Conservation (phyloP, 176 grass and related monocot species). For the Oryza officinalis region DNA sequence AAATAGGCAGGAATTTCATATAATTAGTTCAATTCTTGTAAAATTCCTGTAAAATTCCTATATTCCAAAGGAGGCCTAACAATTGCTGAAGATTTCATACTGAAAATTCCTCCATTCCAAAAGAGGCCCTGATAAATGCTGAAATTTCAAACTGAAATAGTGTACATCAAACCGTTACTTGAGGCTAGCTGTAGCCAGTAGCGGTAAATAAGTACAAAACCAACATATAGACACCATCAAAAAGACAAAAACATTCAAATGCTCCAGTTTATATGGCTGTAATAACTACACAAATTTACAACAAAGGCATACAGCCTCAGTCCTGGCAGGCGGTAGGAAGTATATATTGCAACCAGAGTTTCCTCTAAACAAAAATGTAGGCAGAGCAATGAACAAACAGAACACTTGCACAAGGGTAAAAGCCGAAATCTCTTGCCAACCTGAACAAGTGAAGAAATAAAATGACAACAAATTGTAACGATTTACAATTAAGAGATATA, state of each 20-base stretch:
- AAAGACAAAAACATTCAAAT: too few relatives aligned
- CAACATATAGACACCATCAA: not conserved
- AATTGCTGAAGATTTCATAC: not conserved
- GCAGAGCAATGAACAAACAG: not conserved
- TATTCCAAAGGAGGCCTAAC: not conserved
- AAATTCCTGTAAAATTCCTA: not conserved
- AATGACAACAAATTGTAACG: slow-evolving; percentile 11
- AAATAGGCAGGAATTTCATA: not conserved
- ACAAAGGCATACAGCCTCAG: not conserved
- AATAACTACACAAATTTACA: not conserved
- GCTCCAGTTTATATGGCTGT: not conserved
- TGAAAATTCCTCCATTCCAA: not conserved
- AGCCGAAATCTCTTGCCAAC: not conserved
- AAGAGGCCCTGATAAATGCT: too few relatives aligned
- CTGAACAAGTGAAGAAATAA: not conserved
- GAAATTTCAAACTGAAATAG: too few relatives aligned
- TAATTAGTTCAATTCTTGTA: too few relatives aligned
- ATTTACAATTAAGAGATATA: slow-evolving; percentile 11
- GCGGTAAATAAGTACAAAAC: not conserved
- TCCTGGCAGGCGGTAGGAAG: not conserved
- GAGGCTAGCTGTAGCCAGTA: too few relatives aligned
- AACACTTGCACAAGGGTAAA: not conserved
- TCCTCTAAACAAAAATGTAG: not conserved
- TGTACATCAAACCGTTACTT: too few relatives aligned
- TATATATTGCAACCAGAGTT: not conserved